Percentiles rank a stretch among this genome's conserved stretches.
Conservation (phyloP, 805 yeast genomes). For the Candida koratica region DNA sequence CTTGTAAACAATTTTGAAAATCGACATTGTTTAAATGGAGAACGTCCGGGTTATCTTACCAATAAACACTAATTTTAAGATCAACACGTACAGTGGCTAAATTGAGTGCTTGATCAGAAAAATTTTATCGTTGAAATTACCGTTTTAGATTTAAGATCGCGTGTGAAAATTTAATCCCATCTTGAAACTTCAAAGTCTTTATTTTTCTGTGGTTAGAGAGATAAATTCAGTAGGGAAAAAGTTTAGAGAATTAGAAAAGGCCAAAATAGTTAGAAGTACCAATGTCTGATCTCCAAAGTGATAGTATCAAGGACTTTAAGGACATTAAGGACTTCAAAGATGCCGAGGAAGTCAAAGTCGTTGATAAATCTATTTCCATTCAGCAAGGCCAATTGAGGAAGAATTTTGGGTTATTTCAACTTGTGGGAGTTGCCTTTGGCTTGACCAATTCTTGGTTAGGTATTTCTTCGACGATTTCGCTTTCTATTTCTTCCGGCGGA, state of each 20-base stretch:
- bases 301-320: background rate
- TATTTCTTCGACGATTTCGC: conserved; percentile 50
- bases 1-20: no score
- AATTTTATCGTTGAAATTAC: conserved; percentile 6
- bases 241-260: no score
- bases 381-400: conserved; percentile 11
- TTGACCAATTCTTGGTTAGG: conserved; percentile 62
- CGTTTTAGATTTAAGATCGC: conserved; percentile 3
- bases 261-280: no score
- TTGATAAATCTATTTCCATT: conserved; percentile 2
- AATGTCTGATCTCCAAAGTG: no score
- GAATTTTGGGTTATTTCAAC: conserved; percentile 23
- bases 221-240: no score
- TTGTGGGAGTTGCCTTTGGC: conserved; percentile 58
- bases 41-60: no score
- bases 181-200: background rate
- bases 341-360: conserved; percentile 2
- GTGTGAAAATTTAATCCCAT: conserved; percentile 3
- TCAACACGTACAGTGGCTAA: no score
- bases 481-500: conserved; percentile 57
- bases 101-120: no score
- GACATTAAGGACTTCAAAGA: conserved; percentile 1
- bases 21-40: no score
- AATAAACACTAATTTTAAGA: no score
- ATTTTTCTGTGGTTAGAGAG: background rate